Base-by-base conservation (phyloP, 2,329 filamentous ascomycete genomes). In the Scedosporium minutisporum region DNA sequence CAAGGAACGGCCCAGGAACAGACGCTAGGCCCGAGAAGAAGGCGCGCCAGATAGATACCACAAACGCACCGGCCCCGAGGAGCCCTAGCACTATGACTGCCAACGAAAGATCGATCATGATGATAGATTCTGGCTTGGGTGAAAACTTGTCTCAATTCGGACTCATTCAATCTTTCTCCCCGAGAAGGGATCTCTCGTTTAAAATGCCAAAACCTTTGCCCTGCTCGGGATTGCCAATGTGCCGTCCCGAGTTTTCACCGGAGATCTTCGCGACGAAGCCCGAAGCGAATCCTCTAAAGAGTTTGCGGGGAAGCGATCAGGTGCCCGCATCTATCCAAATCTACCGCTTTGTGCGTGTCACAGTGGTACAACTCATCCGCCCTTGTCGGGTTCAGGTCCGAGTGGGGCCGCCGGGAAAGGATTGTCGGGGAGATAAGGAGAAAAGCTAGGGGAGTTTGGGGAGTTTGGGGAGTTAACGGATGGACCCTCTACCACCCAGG, bases 1-100 rank as follows among this genome's bases (percentile, higher is more conserved):
- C 68, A 2, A 72, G 57, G 2, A 66, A 64, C 0, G 72, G 72
- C 0, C 72, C 72, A 0, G 66, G 66, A 0, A 74, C 64, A 0
- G 65, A 64, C n/a, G 67, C 65, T 3, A 73, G 62, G 6, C 69
- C 68, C 33, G 67, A 69, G 46, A 48, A 51, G 42, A 63, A 38
- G 7, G 53, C 57, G 1, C 42, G 29, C 42, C 53, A 63, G 44
- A 63, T 16, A 7, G 61, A 33, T 3, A 18, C 33, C 23, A 62
- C 23, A 16, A 62, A 38, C 14, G 53, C 61, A 25, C 41, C 51
- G 12, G 33, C 44, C 12, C 16, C 44, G 3, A 61, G 44, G 44
- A 23, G 42, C 4, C 44, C 59, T 4, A 44, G 33, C n/a, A 41
- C 51, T 16, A 62, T 18, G 4, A 62, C 33, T 16, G 51, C 57